A percentile compares a stretch with the other conserved stretches of the same genome.
Evolutionary conservation across 2,329 filamentous ascomycete genomes (phyloP).

Genomic region (Diaporthe sp.): DNA sequence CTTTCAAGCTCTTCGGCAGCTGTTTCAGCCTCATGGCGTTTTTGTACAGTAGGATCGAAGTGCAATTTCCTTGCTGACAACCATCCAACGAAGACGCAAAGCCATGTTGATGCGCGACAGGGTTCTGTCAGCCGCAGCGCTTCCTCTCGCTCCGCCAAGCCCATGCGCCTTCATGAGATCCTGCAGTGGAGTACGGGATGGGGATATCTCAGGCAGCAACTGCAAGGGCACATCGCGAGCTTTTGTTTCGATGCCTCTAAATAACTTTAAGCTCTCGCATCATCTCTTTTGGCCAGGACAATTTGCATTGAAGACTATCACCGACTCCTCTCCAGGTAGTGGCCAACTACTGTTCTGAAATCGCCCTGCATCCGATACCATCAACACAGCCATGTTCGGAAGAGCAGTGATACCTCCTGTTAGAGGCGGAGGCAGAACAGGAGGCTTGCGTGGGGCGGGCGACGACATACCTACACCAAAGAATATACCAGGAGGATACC

Average conservation of each 20-base stretch:
- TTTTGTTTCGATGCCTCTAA: background rate
- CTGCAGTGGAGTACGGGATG: background rate
- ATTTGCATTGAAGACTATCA: background rate
- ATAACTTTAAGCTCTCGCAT: too few relatives aligned
- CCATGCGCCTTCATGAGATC: background rate
- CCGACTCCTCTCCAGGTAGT: background rate
- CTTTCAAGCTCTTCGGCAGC: background rate
- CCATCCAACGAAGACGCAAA: background rate
- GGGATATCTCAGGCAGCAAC: background rate
- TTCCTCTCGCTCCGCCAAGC: background rate
- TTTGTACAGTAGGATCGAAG: background rate
- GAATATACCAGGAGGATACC: background rate
- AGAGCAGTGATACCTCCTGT: background rate
- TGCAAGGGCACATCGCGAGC: background rate
- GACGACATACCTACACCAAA: background rate
- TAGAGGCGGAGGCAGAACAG: background rate
- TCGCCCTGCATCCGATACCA: background rate
- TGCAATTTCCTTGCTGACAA: background rate
- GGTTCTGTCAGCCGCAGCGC: background rate
- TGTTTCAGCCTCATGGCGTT: background rate
- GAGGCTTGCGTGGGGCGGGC: background rate
- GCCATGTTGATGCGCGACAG: background rate
- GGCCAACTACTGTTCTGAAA: background rate
- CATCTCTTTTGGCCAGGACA: too few relatives aligned
- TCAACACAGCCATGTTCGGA: background rate